Percentiles rank a stretch among this genome's conserved stretches.
phyloP scores from a whole-genome alignment of 1,139 yeast genomes.

The Suhomyces wounanorum region DNA sequence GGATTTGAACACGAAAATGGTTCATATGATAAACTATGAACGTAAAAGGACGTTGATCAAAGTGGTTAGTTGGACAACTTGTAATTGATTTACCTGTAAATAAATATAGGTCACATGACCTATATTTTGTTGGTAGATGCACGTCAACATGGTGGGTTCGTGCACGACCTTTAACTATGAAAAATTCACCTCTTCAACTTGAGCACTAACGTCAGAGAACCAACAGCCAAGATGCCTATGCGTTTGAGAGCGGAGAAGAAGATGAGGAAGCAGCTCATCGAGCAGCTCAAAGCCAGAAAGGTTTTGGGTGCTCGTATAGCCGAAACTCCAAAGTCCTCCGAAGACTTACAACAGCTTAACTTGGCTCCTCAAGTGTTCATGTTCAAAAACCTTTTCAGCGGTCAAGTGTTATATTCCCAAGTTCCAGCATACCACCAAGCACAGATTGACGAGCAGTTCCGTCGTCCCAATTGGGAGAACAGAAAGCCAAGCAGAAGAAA shows the following conservation, averaged over 20 bases:
- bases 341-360: conserved; percentile 36
- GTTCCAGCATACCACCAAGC: conserved; percentile 70
- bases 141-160: background rate
- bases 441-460: conserved; percentile 72
- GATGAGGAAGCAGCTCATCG: conserved; percentile 53
- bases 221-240: conserved; percentile 39
- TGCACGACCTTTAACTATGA: background rate
- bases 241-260: conserved; percentile 50
- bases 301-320: conserved; percentile 50
- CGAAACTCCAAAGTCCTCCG: conserved; percentile 37
- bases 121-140: background rate
- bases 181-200: conserved; percentile 4
- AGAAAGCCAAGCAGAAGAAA: conserved; percentile 75
- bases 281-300: conserved; percentile 48
- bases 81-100: background rate
- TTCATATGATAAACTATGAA: no score
- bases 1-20: no score
- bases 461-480: conserved; percentile 87
- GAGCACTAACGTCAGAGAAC: background rate
- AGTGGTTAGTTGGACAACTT: background rate
- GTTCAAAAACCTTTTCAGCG: conserved; percentile 82
- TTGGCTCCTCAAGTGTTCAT: conserved; percentile 82
- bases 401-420: conserved; percentile 89
- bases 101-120: background rate
- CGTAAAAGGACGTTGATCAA: background rate